Evolutionary conservation across 306 rosid genomes (phyloP).

Genomic region (Echinosophora koreensis): DNA sequence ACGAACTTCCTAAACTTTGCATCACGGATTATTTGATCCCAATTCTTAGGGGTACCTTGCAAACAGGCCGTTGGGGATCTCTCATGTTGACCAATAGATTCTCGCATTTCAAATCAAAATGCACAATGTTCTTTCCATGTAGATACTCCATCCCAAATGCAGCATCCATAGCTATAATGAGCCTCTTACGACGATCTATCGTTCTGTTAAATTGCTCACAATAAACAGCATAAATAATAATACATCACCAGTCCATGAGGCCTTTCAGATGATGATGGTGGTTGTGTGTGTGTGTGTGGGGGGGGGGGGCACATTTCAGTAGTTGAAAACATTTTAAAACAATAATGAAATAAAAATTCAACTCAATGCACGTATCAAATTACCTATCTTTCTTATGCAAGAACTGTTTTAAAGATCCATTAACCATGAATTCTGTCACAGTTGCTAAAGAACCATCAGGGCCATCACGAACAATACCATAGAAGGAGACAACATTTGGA

Average conservation of each 20-base stretch:
- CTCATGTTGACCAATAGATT: conserved; percentile 97
- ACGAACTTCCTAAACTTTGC: conserved; percentile 20
- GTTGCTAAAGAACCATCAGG: conserved; percentile 99
- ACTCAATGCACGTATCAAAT: conserved; percentile 5
- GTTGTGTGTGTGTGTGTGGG: too few relatives aligned
- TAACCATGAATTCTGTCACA: conserved; percentile 96
- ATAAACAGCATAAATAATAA: conserved; percentile 38
- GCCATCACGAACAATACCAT: conserved; percentile 99
- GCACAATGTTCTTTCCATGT: conserved; percentile 95
- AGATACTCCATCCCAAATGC: conserved; percentile 99
- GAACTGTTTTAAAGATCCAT: conserved; percentile 98
- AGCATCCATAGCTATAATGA: conserved; percentile 99
- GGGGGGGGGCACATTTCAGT: conserved; percentile 25
- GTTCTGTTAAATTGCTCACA: conserved; percentile 73
- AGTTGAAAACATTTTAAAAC: conserved; percentile 23
- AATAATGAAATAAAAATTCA: conserved; percentile 29
- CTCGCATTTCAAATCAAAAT: conserved; percentile 98
- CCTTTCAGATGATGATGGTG: conserved; percentile 34
- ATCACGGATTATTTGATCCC: background rate
- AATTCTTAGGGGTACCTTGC: conserved; percentile 73
- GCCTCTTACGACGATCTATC: conserved; percentile 96
- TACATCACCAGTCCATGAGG: conserved; percentile 15
- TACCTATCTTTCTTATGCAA: conserved; percentile 99
- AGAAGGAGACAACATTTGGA: conserved; percentile 97
- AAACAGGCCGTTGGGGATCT: conserved; percentile 97